A percentile compares a stretch with the other conserved stretches of the same genome.
Evolutionary conservation across 345 rosid genomes (phyloP).

Genomic region (Stellera chamaejasme): DNA sequence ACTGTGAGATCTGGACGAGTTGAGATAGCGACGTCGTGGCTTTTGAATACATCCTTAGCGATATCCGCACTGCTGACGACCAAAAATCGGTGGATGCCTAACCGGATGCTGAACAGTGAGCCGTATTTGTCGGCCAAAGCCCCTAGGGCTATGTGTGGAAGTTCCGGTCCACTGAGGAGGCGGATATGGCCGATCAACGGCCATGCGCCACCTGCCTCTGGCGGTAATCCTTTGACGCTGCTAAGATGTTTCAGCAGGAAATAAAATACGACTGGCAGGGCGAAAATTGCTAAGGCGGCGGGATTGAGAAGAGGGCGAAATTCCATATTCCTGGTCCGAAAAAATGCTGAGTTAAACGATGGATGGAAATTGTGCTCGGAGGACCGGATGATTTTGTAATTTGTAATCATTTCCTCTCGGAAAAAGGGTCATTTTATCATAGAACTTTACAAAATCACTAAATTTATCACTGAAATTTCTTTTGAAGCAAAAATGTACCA

Average conservation of each 20-base stretch:
- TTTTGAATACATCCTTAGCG: slow-evolving; percentile 30
- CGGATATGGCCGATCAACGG: slow-evolving; percentile 10
- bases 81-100: slow-evolving; percentile 24
- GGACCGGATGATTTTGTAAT: too few relatives aligned
- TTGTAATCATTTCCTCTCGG: too few relatives aligned
- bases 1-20: slow-evolving; percentile 19
- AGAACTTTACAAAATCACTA: too few relatives aligned
- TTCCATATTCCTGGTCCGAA: too few relatives aligned
- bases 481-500: too few relatives aligned
- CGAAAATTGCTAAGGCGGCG: too few relatives aligned
- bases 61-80: slow-evolving; percentile 30
- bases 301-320: too few relatives aligned
- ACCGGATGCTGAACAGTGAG: slow-evolving; percentile 26
- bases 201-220: slow-evolving; percentile 7
- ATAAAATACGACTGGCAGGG: too few relatives aligned
- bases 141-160: slow-evolving; percentile 25
- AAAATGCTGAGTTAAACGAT: too few relatives aligned
- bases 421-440: too few relatives aligned
- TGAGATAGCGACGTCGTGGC: slow-evolving; percentile 22
- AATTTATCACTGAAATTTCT: too few relatives aligned
- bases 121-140: slow-evolving; percentile 34
- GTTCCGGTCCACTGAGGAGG: slow-evolving; percentile 5
- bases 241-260: not conserved
- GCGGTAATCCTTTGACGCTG: slow-evolving; percentile 1
- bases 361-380: too few relatives aligned